Evolutionary conservation across 1,284 basidiomycete species (phyloP).

Genomic region (Rhodotorula sp.): DNA sequence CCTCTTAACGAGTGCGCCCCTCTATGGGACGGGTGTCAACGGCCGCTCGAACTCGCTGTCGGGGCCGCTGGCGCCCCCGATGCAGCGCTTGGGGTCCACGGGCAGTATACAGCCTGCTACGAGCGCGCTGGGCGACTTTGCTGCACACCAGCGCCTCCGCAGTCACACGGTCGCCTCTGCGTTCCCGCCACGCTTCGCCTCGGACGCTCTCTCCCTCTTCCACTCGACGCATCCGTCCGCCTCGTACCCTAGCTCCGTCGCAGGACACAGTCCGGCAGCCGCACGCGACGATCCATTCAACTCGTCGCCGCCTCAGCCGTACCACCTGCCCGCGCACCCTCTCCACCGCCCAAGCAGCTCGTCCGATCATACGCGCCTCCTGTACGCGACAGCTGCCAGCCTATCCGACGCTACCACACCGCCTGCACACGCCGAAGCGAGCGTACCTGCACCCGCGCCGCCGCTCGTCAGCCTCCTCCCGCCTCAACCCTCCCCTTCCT

Average conservation of each 20-base stretch:
- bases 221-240: not conserved
- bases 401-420: not conserved
- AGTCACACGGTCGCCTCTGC: constrained; percentile 35
- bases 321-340: not conserved
- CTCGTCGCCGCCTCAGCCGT: not conserved
- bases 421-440: constrained; percentile 1
- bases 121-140: constrained; percentile 1
- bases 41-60: not conserved
- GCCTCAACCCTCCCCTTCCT: not conserved
- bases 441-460: not conserved
- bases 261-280: not conserved
- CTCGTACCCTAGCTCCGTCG: constrained; percentile 10
- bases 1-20: not conserved
- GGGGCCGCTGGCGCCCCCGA: constrained; percentile 10
- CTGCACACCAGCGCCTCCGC: constrained; percentile 18
- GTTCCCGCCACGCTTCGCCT: constrained; percentile 18
- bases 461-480: constrained; percentile 23
- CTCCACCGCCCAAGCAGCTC: constrained; percentile 35
- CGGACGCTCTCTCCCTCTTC: constrained; percentile 7
- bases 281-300: constrained; percentile 4
- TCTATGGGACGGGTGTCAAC: not conserved
- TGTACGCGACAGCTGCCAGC: constrained; percentile 31
- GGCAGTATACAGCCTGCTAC: constrained; percentile 20
- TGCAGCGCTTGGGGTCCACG: constrained; percentile 31
- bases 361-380: constrained; percentile 28